Conservation (phyloP, 2,329 filamentous ascomycete species). For the Leptographium wingfieldii region DNA sequence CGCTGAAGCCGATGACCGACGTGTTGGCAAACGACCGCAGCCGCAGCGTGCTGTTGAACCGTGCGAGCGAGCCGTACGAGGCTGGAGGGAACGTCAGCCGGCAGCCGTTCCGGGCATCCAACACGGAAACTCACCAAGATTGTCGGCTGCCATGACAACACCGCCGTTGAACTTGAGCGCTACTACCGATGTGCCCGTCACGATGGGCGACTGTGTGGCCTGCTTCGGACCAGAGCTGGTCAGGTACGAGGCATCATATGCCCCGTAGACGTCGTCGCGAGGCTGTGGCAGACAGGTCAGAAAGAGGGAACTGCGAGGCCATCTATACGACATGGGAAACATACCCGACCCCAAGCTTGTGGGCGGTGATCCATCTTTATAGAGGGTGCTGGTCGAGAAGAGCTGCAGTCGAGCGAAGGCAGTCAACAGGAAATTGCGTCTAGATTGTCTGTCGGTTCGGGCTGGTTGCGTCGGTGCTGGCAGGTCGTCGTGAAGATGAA, state of each 20-base stretch:
- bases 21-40: slow-evolving; percentile 77
- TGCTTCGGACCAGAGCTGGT: slow-evolving; percentile 58
- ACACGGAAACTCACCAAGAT: slow-evolving; percentile 54
- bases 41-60: slow-evolving; percentile 94
- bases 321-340: slow-evolving; percentile 17
- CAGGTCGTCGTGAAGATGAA: not conserved
- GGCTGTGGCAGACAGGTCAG: slow-evolving; percentile 46
- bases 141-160: slow-evolving; percentile 93
- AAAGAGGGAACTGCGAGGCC: not conserved
- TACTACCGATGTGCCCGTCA: slow-evolving; percentile 92
- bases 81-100: slow-evolving; percentile 41
- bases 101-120: too few species aligned
- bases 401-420: not conserved
- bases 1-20: slow-evolving; percentile 83
- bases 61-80: slow-evolving; percentile 92
- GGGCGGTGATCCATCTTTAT: slow-evolving; percentile 55
- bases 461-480: not conserved
- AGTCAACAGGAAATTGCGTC: not conserved
- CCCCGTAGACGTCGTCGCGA: slow-evolving; percentile 91
- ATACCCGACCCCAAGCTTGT: slow-evolving; percentile 60
- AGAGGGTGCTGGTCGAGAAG: not conserved
- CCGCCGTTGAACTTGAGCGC: slow-evolving; percentile 94
- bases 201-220: slow-evolving; percentile 84
- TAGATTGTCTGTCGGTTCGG: too few species aligned
- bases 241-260: slow-evolving; percentile 82